Evolutionary conservation across 2,329 filamentous ascomycete species (phyloP).

Genomic region (Diplodia intermedia): DNA sequence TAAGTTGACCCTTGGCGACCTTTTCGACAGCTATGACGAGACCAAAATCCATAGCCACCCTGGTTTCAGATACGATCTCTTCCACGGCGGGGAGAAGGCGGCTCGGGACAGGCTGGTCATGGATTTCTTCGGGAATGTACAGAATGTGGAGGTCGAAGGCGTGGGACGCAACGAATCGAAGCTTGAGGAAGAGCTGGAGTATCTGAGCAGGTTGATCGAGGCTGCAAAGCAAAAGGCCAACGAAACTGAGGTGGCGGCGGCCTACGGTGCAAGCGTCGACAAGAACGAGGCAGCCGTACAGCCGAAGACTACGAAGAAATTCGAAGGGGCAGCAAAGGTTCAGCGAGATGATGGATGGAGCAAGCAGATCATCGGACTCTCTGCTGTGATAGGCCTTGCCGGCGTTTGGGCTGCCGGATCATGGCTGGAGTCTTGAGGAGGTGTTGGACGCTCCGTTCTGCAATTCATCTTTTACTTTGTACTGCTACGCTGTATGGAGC

Average conservation of each 20-base stretch:
- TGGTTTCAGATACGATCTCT: conserved; percentile 94
- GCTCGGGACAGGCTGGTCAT: conserved; percentile 84
- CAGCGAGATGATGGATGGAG: conserved; percentile 48
- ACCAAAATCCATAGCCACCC: conserved; percentile 93
- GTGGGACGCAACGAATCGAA: conserved; percentile 53
- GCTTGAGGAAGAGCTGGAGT: conserved; percentile 73
- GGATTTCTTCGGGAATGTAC: conserved; percentile 98
- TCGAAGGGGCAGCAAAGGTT: conserved; percentile 46
- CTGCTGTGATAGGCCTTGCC: conserved; percentile 49
- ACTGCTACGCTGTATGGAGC: background rate
- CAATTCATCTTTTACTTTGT: conserved; percentile 6
- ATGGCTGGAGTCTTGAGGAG: conserved; percentile 42
- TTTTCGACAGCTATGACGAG: conserved; percentile 96
- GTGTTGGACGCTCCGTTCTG: background rate
- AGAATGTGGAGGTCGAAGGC: conserved; percentile 88
- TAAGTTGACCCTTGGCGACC: conserved; percentile 87
- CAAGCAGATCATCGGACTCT: conserved; percentile 50
- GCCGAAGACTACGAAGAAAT: conserved; percentile 37
- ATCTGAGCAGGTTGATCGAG: conserved; percentile 70
- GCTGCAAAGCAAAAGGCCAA: conserved; percentile 53
- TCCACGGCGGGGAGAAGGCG: conserved; percentile 78
- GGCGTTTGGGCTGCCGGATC: conserved; percentile 51
- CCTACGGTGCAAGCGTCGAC: conserved; percentile 39
- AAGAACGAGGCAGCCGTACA: conserved; percentile 30
- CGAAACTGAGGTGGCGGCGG: conserved; percentile 39